Evolutionary conservation across 225 moss, liverwort and hornwort species (phyloP), one percentile per base, ranked within the genome.

Genomic region (Anthoceros angustus): DNA sequence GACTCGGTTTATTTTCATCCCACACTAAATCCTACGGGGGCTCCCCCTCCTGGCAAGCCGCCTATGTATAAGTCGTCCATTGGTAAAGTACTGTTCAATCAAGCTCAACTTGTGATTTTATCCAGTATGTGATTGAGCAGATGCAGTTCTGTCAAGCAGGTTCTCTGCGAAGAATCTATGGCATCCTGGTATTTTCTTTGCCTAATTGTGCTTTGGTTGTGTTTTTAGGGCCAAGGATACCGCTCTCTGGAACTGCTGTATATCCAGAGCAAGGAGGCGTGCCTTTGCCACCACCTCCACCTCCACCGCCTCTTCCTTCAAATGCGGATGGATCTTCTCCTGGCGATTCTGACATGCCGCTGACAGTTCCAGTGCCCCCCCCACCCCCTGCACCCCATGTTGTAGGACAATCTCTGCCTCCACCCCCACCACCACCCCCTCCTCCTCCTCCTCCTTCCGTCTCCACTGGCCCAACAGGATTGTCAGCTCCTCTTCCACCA

Each of bases 41-140:
- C 98, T 64, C 98, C 98, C 70, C 98, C 98, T 7, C 86, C 89
- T 77, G 98, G 98, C 77, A 98, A 98, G 76, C 98, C 98, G 16
- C 92, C 98, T 18, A 98, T 98, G 98, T 98, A 98, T 71, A 98
- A 87, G 74, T 98, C 98, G 68, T 92, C 98, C 25, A 98, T 98
- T 38, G 95, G 95, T 98, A 77, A 9, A 23, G 8, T 7, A 55
- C 55, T 55, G 55, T 12, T 15, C 55, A 23, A 55, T 18, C 18
- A 55, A 55, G 0, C 23, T 55, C n/a, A 18, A 7, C 18, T 18
- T 55, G 55, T 50, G 5, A 10, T 55, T 18, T 55, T 9, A 15
- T 55, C 32, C 32, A 32, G 32, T 32, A 32, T 32, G 32, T 32
- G 32, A 32, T 32, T 32, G 32, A 32, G 32, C 2, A 1, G 4